Conservation (phyloP, 148 eudicot species). For the Selenicereus undatus region DNA sequence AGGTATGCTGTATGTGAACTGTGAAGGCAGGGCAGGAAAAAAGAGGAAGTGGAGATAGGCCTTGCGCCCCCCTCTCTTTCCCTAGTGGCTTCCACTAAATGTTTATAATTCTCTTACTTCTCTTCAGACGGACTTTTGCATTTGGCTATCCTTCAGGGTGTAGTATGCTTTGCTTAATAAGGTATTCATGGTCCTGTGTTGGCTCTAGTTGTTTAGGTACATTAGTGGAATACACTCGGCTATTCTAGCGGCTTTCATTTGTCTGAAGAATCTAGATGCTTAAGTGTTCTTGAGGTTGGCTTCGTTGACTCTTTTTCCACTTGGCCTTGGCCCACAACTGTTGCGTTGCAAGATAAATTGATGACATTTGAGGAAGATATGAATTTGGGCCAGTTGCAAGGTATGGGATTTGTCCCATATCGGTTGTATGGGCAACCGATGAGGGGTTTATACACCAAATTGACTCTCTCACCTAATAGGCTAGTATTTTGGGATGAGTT, state of each 20-base stretch:
- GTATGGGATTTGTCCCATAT: too few species aligned
- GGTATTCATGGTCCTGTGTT: not conserved
- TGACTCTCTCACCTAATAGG: too few species aligned
- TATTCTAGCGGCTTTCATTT: constrained; percentile 46
- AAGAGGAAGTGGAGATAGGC: not conserved
- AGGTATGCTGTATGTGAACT: not conserved
- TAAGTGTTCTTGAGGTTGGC: constrained; percentile 31
- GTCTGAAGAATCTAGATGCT: constrained; percentile 43
- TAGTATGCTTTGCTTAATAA: not conserved
- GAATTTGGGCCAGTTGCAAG: too few species aligned
- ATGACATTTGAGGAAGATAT: too few species aligned
- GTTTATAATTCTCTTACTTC: not conserved
- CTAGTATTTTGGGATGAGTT: too few species aligned
- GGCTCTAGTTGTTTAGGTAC: constrained; percentile 44
- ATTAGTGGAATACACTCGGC: constrained; percentile 61
- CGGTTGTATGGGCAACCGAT: too few species aligned
- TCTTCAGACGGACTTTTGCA: not conserved
- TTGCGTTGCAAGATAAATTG: constrained; percentile 36
- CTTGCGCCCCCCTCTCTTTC: not conserved
- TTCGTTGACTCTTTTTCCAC: constrained; percentile 45
- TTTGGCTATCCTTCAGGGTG: not conserved
- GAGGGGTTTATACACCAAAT: too few species aligned
- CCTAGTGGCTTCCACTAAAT: constrained; percentile 8
- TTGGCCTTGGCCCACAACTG: constrained; percentile 64
- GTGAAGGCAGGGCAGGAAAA: not conserved